These are phyloP conservation scores for Leonotis leonurus DNA, from an alignment of 257 asterid genomes.

Conservation along the genomic window DNA sequence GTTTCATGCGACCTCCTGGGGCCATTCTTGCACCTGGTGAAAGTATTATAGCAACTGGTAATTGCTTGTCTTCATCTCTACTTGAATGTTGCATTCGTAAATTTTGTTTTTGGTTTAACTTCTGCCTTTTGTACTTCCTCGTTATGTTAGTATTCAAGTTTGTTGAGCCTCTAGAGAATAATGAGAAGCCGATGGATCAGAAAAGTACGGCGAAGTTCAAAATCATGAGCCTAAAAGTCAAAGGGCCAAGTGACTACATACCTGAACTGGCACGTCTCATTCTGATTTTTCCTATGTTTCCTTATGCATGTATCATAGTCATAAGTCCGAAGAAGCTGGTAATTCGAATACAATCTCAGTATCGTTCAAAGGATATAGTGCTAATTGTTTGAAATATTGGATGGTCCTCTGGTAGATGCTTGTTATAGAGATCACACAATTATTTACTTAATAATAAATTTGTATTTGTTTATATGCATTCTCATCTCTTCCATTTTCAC, in stretches of 20 bases:
- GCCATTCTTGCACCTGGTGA: slow-evolving; percentile 93
- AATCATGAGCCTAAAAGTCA: slow-evolving; percentile 92
- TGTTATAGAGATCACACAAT: no score
- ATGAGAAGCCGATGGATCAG: slow-evolving; percentile 87
- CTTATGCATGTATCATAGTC: neutral
- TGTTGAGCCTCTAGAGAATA: slow-evolving; percentile 86
- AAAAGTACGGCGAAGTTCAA: slow-evolving; percentile 89
- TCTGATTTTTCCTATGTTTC: no score
- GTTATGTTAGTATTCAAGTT: slow-evolving; percentile 77
- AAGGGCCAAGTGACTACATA: slow-evolving; percentile 76
- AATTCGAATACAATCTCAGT: no score
- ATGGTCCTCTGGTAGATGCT: no score
- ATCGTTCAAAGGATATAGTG: no score
- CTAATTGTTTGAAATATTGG: no score
- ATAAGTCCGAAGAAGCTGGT: neutral
- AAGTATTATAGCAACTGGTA: slow-evolving; percentile 87
- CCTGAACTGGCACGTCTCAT: slow-evolving; percentile 67
- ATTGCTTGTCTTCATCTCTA: neutral
- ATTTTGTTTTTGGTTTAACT: slow-evolving; percentile 1
- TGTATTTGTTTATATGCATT: neutral
- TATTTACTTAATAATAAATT: no score
- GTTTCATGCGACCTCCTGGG: slow-evolving; percentile 99
- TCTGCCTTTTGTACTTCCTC: neutral
- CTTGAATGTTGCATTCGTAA: neutral
- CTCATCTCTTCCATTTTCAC: slow-evolving; percentile 4